Evolutionary conservation across 768 basidiomycete species (phyloP).

Genomic region (Russula olivacea): DNA sequence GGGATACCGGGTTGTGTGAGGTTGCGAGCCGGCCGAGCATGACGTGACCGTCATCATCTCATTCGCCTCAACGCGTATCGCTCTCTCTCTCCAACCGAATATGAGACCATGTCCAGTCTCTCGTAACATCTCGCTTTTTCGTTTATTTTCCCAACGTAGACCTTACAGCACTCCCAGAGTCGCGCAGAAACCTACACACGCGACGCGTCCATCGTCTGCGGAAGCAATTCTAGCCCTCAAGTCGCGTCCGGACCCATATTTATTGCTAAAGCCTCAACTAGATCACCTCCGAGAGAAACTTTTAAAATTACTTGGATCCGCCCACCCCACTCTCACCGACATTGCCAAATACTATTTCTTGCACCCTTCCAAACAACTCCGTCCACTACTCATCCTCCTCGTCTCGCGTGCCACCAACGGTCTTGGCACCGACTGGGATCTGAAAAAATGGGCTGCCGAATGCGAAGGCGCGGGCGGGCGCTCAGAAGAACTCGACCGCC

Average conservation of each 20-base stretch:
- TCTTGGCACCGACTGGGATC: slow-evolving; percentile 58
- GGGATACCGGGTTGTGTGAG: neutral
- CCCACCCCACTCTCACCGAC: slow-evolving; percentile 80
- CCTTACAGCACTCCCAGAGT: slow-evolving; percentile 14
- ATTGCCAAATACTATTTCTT: slow-evolving; percentile 92
- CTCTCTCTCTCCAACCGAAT: neutral
- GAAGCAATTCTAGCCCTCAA: slow-evolving; percentile 1
- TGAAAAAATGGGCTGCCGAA: slow-evolving; percentile 54
- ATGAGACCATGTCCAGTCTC: slow-evolving; percentile 18
- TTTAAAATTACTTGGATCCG: slow-evolving; percentile 74
- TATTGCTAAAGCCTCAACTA: slow-evolving; percentile 69
- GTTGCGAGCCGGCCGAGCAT: too few relatives aligned
- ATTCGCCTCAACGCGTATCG: too few relatives aligned
- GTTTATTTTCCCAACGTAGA: neutral
- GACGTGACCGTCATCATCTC: too few relatives aligned
- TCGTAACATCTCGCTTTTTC: slow-evolving; percentile 8
- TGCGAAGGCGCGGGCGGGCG: slow-evolving; percentile 50
- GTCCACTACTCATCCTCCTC: slow-evolving; percentile 84
- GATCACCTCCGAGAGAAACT: slow-evolving; percentile 63
- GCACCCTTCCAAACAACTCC: slow-evolving; percentile 83
- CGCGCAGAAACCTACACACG: slow-evolving; percentile 16
- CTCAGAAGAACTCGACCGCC: slow-evolving; percentile 62
- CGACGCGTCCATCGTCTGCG: neutral
- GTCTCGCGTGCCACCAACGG: slow-evolving; percentile 93
- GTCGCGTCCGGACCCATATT: slow-evolving; percentile 55